Base-by-base conservation (phyloP, 192 early-diverging fungal genomes). In the Pilaira anomala region DNA sequence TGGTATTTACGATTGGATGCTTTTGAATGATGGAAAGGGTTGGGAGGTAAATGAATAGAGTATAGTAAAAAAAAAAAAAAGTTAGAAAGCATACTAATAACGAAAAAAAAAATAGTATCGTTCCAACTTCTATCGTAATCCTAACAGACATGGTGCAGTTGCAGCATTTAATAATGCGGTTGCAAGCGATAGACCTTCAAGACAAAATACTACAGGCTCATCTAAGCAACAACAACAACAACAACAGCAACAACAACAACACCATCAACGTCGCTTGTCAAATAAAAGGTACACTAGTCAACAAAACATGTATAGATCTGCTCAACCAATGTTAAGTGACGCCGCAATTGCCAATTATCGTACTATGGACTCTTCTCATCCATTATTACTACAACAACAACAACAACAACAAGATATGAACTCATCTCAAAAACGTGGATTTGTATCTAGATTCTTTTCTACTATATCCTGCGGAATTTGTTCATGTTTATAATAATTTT, bases 1-100 rank as follows among this genome's bases (percentile, higher is more conserved):
- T 70, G 88, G 90, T 16, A 80, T 96, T 30, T 98, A 92, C 66
- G 96, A 98, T 77, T 98, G 96, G 96, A 92, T 93, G 76, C 49
- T 80, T n/a, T 66, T 83, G 26, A 83, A 83, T 53, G 73, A 75
- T 36, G 78, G 78, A 30, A 83, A 80, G 58, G 81, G 81, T n/a
- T 80, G 78, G 76, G 78, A 83, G 21, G 63, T 66, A 51, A 48
- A 25, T 21, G n/a, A n/a, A n/a, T n/a, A n/a, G n/a, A n/a, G n/a
- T n/a, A n/a, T n/a, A n/a, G 25, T n/a, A n/a, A n/a, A n/a, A n/a
- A n/a, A n/a, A n/a, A n/a, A n/a, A n/a, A n/a, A n/a, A n/a, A n/a
- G n/a, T n/a, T n/a, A n/a, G n/a, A n/a, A n/a, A n/a, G n/a, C n/a
- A n/a, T n/a, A n/a, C n/a, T n/a, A n/a, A n/a, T n/a, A n/a, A n/a